phyloP scores from a whole-genome alignment of 1,139 yeast genomes.

The Saccharomyces uvarum region DNA sequence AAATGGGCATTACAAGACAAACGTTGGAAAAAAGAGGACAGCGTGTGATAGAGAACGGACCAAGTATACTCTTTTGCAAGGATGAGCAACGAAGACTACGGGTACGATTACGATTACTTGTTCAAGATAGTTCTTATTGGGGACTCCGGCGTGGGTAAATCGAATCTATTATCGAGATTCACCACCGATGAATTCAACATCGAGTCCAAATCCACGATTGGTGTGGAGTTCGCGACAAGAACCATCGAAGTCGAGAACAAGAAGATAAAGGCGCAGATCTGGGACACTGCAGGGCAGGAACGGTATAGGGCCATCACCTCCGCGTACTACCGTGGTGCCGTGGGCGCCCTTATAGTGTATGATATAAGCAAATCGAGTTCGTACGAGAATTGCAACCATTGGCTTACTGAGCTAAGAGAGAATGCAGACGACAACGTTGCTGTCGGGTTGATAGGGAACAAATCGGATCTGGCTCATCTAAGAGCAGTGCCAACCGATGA shows the following conservation, averaged over 20 bases:
- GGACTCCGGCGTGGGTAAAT: slow-evolving; percentile 95
- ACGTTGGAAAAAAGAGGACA: background rate
- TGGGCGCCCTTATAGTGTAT: slow-evolving; percentile 91
- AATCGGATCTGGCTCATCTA: slow-evolving; percentile 89
- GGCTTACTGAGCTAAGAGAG: slow-evolving; percentile 92
- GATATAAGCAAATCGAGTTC: slow-evolving; percentile 91
- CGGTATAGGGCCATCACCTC: slow-evolving; percentile 95
- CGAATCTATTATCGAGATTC: slow-evolving; percentile 86
- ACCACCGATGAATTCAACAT: slow-evolving; percentile 92
- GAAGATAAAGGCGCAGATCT: slow-evolving; percentile 92
- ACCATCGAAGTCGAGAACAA: slow-evolving; percentile 92
- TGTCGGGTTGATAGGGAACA: slow-evolving; percentile 92
- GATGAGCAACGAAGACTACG: slow-evolving; percentile 56
- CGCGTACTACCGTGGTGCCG: slow-evolving; percentile 97
- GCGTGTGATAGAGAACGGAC: background rate
- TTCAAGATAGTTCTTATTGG: slow-evolving; percentile 95
- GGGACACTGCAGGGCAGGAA: slow-evolving; percentile 99
- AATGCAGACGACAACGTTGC: slow-evolving; percentile 97
- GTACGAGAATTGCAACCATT: slow-evolving; percentile 87
- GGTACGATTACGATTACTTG: slow-evolving; percentile 90
- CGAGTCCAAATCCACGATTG: slow-evolving; percentile 91
- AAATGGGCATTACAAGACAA: background rate
- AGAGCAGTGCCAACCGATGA: slow-evolving; percentile 98
- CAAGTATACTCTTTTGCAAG: background rate
- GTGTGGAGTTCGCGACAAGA: slow-evolving; percentile 96